These are phyloP conservation scores for Kockiozyma suomiensis DNA, from an alignment of 805 yeast genomes.

Conservation along the genomic window DNA sequence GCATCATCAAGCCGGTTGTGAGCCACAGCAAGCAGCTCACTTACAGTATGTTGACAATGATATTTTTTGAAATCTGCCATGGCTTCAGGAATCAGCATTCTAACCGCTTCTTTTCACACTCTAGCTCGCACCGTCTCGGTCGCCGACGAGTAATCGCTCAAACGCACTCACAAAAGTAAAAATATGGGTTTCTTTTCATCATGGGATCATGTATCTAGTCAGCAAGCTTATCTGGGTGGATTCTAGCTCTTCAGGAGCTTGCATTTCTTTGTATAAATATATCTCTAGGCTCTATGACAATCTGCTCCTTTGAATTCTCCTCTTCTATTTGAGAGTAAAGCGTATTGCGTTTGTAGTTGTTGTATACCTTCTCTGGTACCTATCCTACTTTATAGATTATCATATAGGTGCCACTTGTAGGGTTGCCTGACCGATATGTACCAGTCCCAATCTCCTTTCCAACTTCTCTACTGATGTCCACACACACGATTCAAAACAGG, in stretches of 20 bases:
- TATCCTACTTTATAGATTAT: too few species aligned
- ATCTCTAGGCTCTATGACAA: background rate
- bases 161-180: background rate
- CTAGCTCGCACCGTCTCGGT: slow-evolving; percentile 55
- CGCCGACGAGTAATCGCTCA: slow-evolving; percentile 31
- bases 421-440: too few species aligned
- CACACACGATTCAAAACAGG: too few species aligned
- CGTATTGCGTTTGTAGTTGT: background rate
- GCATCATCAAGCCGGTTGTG: slow-evolving; percentile 90
- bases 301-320: too few species aligned
- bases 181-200: background rate
- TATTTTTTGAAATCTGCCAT: background rate
- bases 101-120: background rate
- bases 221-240: too few species aligned
- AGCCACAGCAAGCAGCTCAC: slow-evolving; percentile 96
- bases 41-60: slow-evolving; percentile 61
- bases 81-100: background rate
- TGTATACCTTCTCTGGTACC: too few species aligned
- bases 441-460: too few species aligned
- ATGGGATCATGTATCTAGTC: background rate
- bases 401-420: too few species aligned
- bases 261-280: slow-evolving; percentile 6
- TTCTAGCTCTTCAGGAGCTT: background rate
- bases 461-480: too few species aligned
- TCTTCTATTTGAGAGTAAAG: background rate